Conservation (phyloP, 1,284 basidiomycete species). For the Trametes versicolor region DNA sequence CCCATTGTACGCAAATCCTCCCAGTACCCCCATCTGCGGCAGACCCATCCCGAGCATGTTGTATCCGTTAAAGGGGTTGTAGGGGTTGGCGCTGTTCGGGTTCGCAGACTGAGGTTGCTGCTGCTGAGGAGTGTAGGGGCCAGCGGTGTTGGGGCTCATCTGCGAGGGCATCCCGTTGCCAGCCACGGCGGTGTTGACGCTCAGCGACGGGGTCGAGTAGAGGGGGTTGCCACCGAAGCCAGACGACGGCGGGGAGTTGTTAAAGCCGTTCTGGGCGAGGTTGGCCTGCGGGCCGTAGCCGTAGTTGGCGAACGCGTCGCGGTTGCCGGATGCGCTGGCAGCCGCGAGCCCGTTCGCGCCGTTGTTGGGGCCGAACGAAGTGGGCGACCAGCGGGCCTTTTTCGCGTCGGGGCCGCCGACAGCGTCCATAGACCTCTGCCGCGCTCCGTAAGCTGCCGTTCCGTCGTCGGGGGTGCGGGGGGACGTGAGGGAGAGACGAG, state of each 20-base stretch:
- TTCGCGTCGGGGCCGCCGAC: constrained; percentile 84
- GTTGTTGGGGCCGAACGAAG: constrained; percentile 58
- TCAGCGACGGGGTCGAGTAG: constrained; percentile 76
- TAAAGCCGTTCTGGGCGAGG: constrained; percentile 61
- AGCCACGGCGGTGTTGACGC: constrained; percentile 71
- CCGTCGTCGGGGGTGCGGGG: neutral
- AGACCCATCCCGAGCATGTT: constrained; percentile 82
- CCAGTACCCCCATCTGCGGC: constrained; percentile 71
- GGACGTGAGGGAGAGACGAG: neutral
- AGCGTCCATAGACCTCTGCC: constrained; percentile 81
- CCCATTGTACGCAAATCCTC: constrained; percentile 72
- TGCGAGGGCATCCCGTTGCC: constrained; percentile 63
- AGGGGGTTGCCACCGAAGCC: constrained; percentile 61
- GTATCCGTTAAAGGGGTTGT: constrained; percentile 69
- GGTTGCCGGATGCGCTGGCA: constrained; percentile 51
- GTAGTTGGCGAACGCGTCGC: constrained; percentile 84
- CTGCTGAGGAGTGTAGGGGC: constrained; percentile 53
- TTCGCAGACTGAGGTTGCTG: constrained; percentile 49
- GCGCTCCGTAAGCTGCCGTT: constrained; percentile 15
- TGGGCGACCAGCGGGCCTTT: constrained; percentile 87
- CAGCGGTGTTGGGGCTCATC: constrained; percentile 71
- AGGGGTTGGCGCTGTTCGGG: constrained; percentile 51
- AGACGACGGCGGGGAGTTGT: constrained; percentile 56
- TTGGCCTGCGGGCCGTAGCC: constrained; percentile 81
- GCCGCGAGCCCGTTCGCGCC: constrained; percentile 51